Evolutionary conservation across 371 early-diverging fungal species (phyloP), one percentile per base, ranked within the genome.

Genomic region (Entomophthora muscae): DNA sequence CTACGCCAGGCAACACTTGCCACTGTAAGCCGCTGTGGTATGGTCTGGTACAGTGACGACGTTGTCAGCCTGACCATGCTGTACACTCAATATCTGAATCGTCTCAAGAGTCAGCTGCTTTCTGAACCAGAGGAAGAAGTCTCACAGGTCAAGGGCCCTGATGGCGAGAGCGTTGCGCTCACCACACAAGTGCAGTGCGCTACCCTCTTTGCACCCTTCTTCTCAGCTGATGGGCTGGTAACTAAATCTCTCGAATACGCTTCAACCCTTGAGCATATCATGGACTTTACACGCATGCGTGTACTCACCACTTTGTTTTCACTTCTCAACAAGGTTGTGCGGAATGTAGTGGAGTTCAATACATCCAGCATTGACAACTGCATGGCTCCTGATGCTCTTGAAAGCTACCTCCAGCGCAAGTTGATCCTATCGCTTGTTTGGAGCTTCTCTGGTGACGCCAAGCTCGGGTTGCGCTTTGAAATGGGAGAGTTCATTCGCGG

Each of bases 1-100:
- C 77, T 98, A 63, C 83, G 87, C 64, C 91, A 95, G 61, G 96
- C 98, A 10, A 99, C 99, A 0, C 80, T 94, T 32, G 99, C 99
- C 53, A 98, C 99, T 0, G 94, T 99, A 31, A 89, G 89, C 78
- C 91, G 99, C 58, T 97, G 98, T 75, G 98, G 98, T 74, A 98
- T 98, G 95, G 93, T 99, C 28, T 97, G 96, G 95, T 95, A 96
- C 73, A 89, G 90, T 67, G 88, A 89, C 63, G 90, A 91, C 66
- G 85, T 95, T 0, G 87, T 97, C 53, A 82, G 83, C 1, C 72
- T 86, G 52, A 75, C 78, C 1, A 94, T 95, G 91, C 72, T 91
- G 53, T 83, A 83, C 69, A 68, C 78, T 65, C 76, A 91, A 69
- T 98, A 95, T 70, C 77, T 98, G 52, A 82, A 84, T 22, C 83